Base-by-base conservation (phyloP, 306 rosid genomes). In the Ochetophila trinervis region DNA sequence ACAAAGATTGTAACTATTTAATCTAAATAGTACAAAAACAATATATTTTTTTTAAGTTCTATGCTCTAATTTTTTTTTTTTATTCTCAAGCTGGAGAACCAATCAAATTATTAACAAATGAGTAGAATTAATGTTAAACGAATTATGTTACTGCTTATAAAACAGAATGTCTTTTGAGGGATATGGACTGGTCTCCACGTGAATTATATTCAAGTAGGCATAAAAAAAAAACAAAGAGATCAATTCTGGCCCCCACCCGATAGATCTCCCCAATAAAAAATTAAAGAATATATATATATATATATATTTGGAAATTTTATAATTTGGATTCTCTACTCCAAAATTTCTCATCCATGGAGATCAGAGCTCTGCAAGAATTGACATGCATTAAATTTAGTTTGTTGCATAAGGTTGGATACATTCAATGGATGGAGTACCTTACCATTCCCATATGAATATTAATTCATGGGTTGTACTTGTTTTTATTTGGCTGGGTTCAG, bases 131-230 rank as follows among this genome's bases (percentile, higher is more conserved):
- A 40, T 53, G 27, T 60, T 22, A 20, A 10, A 24, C n/a, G 5
- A 34, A 13, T 45, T 45, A 7, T 47, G 62, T 54, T 47, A 71
- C 54, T 59, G 68, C n/a, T 59, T 76, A 66, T 67, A 58, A 64
- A 62, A 74, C 61, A 80, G 72, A 83, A 78, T 79, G 86, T 78
- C 78, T 73, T 74, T 63, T 67, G 70, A 74, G 65, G 69, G 60
- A 73, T 69, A 24, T 76, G 64, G 52, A 78, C 63, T 50, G 74
- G 60, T 48, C 57, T 65, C 30, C 84, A 68, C 88, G 61, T 66
- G 86, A 53, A 57, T 17, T 42, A 32, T 50, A 45, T 44, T 55
- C 53, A 64, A 55, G 21, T 59, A 6, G 56, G 22, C 2, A 18
- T 6, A 67, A 59, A 17, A 3, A 62, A 17, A 17, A 63, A 64